Percentiles rank a stretch among this genome's conserved stretches.
Conservation (phyloP, 176 grass and related monocot genomes). For the Pontederia paniculata region DNA sequence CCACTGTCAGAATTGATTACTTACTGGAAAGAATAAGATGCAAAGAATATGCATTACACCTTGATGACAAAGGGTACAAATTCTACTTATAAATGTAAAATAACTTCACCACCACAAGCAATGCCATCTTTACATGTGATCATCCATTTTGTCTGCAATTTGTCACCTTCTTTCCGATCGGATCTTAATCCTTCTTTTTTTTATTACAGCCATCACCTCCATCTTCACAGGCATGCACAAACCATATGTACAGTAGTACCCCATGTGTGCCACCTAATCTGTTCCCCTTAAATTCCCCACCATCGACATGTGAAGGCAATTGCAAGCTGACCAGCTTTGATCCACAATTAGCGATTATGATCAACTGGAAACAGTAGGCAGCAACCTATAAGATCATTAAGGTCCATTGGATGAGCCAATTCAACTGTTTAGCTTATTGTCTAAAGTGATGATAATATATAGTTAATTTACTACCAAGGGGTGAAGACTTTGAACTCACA, state of each 20-base stretch:
- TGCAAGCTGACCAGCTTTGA: conserved; percentile 8
- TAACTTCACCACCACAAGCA: conserved; percentile 16
- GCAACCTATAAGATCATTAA: no score
- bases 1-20: conserved; percentile 42
- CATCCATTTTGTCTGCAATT: not conserved
- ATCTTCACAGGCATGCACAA: conserved; percentile 31
- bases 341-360: no score
- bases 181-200: conserved; percentile 42
- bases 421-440: no score
- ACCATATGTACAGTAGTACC: conserved; percentile 13
- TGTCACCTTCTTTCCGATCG: conserved; percentile 19
- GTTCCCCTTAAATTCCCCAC: conserved; percentile 32
- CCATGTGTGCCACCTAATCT: conserved; percentile 73
- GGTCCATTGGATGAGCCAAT: no score
- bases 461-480: no score
- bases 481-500: no score
- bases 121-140: not conserved
- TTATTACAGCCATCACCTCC: conserved; percentile 19
- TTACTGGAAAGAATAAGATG: conserved; percentile 54
- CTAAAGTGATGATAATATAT: no score
- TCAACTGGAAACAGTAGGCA: no score
- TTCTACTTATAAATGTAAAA: not conserved
- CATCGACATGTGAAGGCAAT: conserved; percentile 34
- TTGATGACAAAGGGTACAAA: conserved; percentile 33
- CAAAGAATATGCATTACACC: conserved; percentile 78